Conservation (phyloP, 2,329 filamentous ascomycete genomes). For the Eutypa lata region DNA sequence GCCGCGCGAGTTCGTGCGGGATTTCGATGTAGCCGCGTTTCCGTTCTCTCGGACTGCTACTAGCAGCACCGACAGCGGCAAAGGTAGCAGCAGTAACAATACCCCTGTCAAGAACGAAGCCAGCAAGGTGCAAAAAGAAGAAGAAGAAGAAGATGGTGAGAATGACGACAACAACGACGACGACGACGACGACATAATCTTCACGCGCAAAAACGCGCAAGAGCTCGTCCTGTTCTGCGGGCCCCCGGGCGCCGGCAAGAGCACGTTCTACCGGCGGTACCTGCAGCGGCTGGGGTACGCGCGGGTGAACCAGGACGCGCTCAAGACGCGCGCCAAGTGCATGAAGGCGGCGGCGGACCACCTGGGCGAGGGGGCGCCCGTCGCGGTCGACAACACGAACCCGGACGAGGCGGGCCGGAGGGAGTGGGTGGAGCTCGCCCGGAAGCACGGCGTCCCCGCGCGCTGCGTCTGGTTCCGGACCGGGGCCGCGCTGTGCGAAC, state of each 20-base stretch:
- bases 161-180: slow-evolving; percentile 7
- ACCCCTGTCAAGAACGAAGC: no score
- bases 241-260: slow-evolving; percentile 87
- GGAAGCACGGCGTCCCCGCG: slow-evolving; percentile 67
- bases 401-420: slow-evolving; percentile 72
- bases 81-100: no score
- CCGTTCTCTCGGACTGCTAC: slow-evolving; percentile 33
- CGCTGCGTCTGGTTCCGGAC: slow-evolving; percentile 85
- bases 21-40: slow-evolving; percentile 68
- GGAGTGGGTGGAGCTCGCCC: slow-evolving; percentile 76
- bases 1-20: slow-evolving; percentile 61
- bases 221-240: slow-evolving; percentile 87
- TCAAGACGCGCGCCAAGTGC: slow-evolving; percentile 71
- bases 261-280: slow-evolving; percentile 79
- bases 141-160: no score
- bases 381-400: slow-evolving; percentile 95
- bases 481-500: slow-evolving; percentile 65
- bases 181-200: slow-evolving; percentile 34
- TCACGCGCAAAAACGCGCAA: slow-evolving; percentile 59
- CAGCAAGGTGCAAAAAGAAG: no score
- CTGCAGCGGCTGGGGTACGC: slow-evolving; percentile 76
- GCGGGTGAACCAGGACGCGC: slow-evolving; percentile 83
- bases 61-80: slow-evolving; percentile 2
- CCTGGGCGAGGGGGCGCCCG: slow-evolving; percentile 63
- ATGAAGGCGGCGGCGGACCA: slow-evolving; percentile 68